Conservation (phyloP, 179 eudicot genomes). For the Vitellaria paradoxa region DNA sequence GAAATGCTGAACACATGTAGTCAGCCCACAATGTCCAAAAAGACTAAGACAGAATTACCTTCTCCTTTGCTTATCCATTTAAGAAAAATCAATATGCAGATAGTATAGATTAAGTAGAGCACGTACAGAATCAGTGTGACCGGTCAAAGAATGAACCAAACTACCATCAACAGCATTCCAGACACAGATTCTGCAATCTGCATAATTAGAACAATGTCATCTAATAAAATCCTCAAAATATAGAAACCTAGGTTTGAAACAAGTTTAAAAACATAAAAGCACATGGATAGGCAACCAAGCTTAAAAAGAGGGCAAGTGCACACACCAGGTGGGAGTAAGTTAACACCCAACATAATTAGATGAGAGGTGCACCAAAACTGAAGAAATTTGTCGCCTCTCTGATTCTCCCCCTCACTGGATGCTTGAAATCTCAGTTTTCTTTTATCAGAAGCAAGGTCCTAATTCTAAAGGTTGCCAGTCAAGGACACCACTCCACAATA, state of each 20-base stretch:
- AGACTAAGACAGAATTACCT: not conserved
- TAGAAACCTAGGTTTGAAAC: not conserved
- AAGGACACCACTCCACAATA: not conserved
- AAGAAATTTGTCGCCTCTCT: not conserved
- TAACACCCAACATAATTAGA: not conserved
- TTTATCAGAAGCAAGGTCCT: not conserved
- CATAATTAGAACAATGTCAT: slow-evolving; percentile 23
- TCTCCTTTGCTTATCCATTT: not conserved
- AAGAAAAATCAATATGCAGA: not conserved
- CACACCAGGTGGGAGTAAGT: not conserved
- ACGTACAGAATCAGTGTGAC: slow-evolving; percentile 97
- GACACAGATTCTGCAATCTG: slow-evolving; percentile 99
- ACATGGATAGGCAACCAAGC: not conserved
- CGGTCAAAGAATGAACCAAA: slow-evolving; percentile 96
- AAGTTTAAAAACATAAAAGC: not conserved
- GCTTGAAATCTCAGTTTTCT: not conserved
- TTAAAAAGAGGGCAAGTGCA: not conserved
- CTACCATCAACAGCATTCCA: slow-evolving; percentile 99
- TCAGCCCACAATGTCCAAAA: not conserved
- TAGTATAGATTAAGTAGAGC: not conserved
- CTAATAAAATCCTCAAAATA: not conserved
- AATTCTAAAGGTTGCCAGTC: not conserved
- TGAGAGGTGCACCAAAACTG: too few species aligned
- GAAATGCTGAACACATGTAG: not conserved
- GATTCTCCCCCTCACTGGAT: not conserved